Evolutionary conservation across 2,329 filamentous ascomycete genomes (phyloP), one percentile per base, ranked within the genome.

Genomic region (Xylariaceae sp.): DNA sequence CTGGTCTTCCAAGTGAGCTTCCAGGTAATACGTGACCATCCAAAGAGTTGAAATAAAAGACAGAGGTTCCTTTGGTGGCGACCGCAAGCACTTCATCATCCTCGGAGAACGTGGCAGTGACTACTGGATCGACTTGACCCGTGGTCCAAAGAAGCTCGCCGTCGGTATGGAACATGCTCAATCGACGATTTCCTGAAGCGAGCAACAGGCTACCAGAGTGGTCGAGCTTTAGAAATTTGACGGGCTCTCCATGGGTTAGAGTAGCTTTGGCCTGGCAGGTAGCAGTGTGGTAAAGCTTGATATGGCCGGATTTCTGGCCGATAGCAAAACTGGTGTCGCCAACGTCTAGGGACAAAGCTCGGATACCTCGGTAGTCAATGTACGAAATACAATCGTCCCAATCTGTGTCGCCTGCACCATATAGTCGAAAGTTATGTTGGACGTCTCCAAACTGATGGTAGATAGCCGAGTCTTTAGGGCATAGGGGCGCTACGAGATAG

Each of bases 351-450:
- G 50, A 47, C 13, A 45, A 19, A 31, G 50, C 45, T 16, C 44
- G 39, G 28, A 44, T 17, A 6, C 42, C 44, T 31, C 41, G 38
- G 40, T 52, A 45, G 19, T 52, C 44, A 28, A 52, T 47, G 22
- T 48, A 48, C 4, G 44, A 44, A 40, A 52, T 16, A 39, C 50
- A 52, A 31, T 52, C 50, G 22, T 52, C 45, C 50, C 50, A 52
- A 10, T 19, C n/a, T 12, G 14, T 22, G 28, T 40, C 17, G 18
- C 22, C 36, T 39, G 41, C 12, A 13, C 44, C 33, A 19, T 41
- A 16, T 6, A 52, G 14, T 12, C 33, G 38, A 22, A 48, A 47
- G 12, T 22, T 44, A 34, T 19, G 31, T 42, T 14, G 39, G 10
- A 18, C 28, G 19, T 44, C 22, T 13, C 42, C 22, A 42, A 39